phyloP scores from a whole-genome alignment of 345 rosid species.

The Hypericum androsaemum region DNA sequence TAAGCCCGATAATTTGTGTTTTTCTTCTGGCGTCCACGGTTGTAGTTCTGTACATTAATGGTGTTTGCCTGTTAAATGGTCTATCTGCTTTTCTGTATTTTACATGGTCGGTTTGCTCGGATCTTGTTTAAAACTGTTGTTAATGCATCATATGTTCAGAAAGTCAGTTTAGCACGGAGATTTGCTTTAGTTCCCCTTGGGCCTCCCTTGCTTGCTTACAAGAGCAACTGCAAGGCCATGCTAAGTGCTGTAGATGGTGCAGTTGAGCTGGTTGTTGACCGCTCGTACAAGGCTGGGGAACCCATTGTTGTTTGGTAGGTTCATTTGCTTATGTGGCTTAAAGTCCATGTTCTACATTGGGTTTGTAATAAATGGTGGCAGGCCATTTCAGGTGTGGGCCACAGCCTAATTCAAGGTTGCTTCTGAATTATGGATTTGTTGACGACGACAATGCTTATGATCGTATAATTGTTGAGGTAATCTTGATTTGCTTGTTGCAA shows the following conservation, averaged over 20 bases:
- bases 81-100: not conserved
- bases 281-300: slow-evolving; percentile 79
- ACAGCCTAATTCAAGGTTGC: slow-evolving; percentile 86
- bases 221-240: slow-evolving; percentile 94
- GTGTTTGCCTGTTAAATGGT: not conserved
- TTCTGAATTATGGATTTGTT: slow-evolving; percentile 86
- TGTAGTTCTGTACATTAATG: no score
- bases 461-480: slow-evolving; percentile 67
- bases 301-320: slow-evolving; percentile 79
- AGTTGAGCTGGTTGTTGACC: slow-evolving; percentile 81
- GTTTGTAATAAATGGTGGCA: slow-evolving; percentile 8
- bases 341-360: not conserved
- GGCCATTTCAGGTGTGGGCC: slow-evolving; percentile 81
- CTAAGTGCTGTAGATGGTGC: slow-evolving; percentile 71
- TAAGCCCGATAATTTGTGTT: no score
- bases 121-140: slow-evolving; percentile 7
- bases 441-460: slow-evolving; percentile 88
- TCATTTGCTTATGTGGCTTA: slow-evolving; percentile 10
- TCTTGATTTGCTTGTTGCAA: slow-evolving; percentile 8
- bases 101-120: not conserved
- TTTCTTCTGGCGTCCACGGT: no score
- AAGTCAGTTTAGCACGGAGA: slow-evolving; percentile 90
- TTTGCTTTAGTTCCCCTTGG: slow-evolving; percentile 99
- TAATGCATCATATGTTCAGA: slow-evolving; percentile 40
- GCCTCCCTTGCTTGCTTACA: slow-evolving; percentile 86